Percentiles rank a stretch among this genome's conserved stretches.
These are phyloP conservation scores for Ogataea nitratoaversa DNA, from an alignment of 805 yeast genomes.

Conservation along the genomic window DNA sequence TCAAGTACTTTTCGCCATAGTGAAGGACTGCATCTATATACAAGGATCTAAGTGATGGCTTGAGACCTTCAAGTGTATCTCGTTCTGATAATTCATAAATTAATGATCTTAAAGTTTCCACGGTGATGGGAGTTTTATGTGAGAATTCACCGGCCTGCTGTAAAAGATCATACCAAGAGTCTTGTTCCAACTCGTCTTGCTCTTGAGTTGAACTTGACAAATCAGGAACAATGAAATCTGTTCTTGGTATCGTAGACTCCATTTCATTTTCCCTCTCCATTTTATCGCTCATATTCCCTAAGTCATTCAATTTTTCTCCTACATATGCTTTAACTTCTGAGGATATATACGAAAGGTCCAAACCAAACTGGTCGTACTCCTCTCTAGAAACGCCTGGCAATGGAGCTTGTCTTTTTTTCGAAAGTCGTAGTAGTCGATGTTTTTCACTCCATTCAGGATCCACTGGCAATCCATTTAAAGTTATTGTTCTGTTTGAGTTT, in stretches of 20 bases:
- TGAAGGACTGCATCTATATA: not conserved
- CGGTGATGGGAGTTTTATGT: not conserved
- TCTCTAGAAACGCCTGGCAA: not conserved
- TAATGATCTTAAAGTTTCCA: not conserved
- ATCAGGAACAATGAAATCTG: too few relatives aligned
- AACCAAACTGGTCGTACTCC: not conserved
- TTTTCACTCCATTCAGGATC: constrained; percentile 7
- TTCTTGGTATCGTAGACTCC: too few relatives aligned
- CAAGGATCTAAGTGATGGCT: not conserved
- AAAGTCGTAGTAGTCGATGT: constrained; percentile 5
- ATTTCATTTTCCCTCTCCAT: too few relatives aligned
- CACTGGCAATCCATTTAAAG: constrained; percentile 5
- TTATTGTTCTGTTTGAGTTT: not conserved
- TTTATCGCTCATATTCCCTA: too few relatives aligned
- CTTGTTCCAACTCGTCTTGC: too few relatives aligned
- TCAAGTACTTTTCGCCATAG: not conserved
- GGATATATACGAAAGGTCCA: not conserved
- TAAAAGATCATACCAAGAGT: too few relatives aligned
- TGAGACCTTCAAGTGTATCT: not conserved
- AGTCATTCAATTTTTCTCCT: not conserved
- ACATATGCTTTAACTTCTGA: not conserved
- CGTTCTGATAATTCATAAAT: not conserved
- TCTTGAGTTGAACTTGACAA: too few relatives aligned
- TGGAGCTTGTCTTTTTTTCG: not conserved
- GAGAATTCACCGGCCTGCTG: too few relatives aligned